These are phyloP conservation scores for Miamiensis avidus DNA, from an alignment of 169 alveolate genomes.

Conservation along the genomic window DNA sequence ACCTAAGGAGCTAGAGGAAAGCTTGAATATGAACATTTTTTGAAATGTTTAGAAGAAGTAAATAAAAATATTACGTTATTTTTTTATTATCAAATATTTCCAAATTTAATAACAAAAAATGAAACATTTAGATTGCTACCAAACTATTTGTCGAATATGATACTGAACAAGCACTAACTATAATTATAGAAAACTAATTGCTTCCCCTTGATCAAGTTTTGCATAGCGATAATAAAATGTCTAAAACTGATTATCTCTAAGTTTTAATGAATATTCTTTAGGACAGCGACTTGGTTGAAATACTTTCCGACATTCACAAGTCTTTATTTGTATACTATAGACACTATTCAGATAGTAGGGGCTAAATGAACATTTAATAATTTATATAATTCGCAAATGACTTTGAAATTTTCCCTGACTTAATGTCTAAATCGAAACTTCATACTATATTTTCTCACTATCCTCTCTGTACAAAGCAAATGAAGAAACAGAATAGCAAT, in stretches of 20 bases:
- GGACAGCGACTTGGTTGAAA: slow-evolving; percentile 5
- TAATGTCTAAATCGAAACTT: slow-evolving; percentile 2
- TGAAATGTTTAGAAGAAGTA: slow-evolving; percentile 5
- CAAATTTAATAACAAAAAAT: too few species aligned
- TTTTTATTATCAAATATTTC: too few species aligned
- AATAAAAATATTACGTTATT: too few species aligned
- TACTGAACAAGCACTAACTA: background rate
- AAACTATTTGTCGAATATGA: slow-evolving; percentile 6
- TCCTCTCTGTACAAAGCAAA: background rate
- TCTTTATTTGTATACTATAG: background rate
- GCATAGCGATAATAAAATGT: background rate
- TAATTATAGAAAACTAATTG: background rate
- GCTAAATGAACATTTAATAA: slow-evolving; percentile 7
- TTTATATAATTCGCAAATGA: slow-evolving; percentile 9
- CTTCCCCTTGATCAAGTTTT: background rate
- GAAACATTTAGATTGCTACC: background rate
- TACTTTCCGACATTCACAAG: background rate
- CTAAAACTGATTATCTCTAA: background rate
- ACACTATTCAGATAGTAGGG: background rate
- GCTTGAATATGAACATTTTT: slow-evolving; percentile 14
- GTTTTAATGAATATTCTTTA: slow-evolving; percentile 1
- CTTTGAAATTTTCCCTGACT: slow-evolving; percentile 7
- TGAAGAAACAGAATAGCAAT: background rate
- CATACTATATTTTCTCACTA: slow-evolving; percentile 3
- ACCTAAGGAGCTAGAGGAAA: slow-evolving; percentile 10